Conservation (phyloP, 2,329 filamentous ascomycete species). For the Daldinia sp. region DNA sequence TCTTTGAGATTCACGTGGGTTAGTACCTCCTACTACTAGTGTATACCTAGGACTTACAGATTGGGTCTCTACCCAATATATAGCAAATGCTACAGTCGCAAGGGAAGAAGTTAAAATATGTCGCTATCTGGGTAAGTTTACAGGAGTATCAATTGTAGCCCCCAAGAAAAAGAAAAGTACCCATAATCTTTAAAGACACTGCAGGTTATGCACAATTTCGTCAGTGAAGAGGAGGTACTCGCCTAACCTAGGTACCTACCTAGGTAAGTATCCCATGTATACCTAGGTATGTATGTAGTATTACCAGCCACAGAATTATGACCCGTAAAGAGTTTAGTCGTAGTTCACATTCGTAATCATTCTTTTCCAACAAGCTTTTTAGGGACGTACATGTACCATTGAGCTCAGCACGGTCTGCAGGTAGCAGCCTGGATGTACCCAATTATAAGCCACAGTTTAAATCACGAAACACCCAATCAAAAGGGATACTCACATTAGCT, state of each 20-base stretch:
- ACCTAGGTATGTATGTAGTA: not conserved
- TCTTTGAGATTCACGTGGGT: too few species aligned
- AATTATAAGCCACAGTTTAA: conserved; percentile 28
- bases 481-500: not conserved
- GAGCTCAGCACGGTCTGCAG: not conserved
- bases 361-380: conserved; percentile 5
- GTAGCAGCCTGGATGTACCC: conserved; percentile 2
- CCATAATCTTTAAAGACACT: not conserved
- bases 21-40: too few species aligned
- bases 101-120: not conserved
- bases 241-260: not conserved
- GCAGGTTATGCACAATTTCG: too few species aligned
- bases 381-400: not conserved
- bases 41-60: too few species aligned
- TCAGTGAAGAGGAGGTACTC: too few species aligned
- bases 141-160: not conserved
- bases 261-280: not conserved
- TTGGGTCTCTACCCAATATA: not conserved
- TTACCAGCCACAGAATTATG: conserved; percentile 18
- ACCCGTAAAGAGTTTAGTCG: conserved; percentile 19
- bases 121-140: too few species aligned
- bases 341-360: conserved; percentile 4
- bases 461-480: conserved; percentile 22
- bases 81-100: not conserved
- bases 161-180: not conserved